phyloP scores from a whole-genome alignment of 169 alveolate species.

The Cryptosporidium meleagridis region DNA sequence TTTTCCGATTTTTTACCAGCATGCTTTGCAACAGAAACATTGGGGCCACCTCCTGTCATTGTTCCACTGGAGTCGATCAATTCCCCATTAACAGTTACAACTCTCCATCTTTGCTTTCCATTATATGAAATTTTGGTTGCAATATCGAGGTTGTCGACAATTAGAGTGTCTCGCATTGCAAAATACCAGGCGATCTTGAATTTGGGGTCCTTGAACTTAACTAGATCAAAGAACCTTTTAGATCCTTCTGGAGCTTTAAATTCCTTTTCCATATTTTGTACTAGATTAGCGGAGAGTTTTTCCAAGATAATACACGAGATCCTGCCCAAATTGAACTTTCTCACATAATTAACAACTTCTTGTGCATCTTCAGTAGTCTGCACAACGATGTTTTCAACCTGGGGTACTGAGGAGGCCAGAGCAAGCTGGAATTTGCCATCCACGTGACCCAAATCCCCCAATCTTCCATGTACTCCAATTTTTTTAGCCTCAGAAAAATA shows the following conservation, averaged over 20 bases:
- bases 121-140: conserved; percentile 89
- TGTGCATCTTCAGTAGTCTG: conserved; percentile 91
- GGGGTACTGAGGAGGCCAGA: conserved; percentile 86
- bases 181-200: conserved; percentile 88
- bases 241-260: conserved; percentile 79
- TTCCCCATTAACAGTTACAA: conserved; percentile 93
- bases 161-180: conserved; percentile 91
- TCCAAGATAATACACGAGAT: conserved; percentile 87
- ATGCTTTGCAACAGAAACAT: conserved; percentile 10
- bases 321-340: conserved; percentile 89
- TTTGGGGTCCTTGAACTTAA: conserved; percentile 83
- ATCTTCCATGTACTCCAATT: conserved; percentile 89
- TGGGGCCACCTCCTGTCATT: conserved; percentile 90
- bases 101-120: conserved; percentile 85
- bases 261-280: conserved; percentile 54
- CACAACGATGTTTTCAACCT: conserved; percentile 90
- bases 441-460: conserved; percentile 93
- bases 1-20: conserved; percentile 60
- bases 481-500: conserved; percentile 26
- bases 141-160: conserved; percentile 87
- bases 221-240: conserved; percentile 88
- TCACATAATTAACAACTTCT: conserved; percentile 86
- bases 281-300: conserved; percentile 75
- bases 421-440: conserved; percentile 90
- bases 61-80: conserved; percentile 93